A percentile compares a stretch with the other conserved stretches of the same genome.
Conservation (phyloP, 169 alveolate genomes). For the Plasmodium knowlesi region DNA sequence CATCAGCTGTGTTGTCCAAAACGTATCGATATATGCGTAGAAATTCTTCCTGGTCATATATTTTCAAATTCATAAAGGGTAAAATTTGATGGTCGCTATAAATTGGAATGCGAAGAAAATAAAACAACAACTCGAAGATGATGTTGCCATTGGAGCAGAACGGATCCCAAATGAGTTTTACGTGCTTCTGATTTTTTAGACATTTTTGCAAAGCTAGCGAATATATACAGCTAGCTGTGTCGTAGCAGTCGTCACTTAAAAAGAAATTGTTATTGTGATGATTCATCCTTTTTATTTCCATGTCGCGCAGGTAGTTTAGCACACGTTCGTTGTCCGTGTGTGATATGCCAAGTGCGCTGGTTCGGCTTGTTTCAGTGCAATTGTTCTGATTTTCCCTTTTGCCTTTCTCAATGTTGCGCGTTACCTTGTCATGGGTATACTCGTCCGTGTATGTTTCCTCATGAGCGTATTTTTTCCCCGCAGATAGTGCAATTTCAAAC, state of each 20-base stretch:
- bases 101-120: conserved; percentile 39
- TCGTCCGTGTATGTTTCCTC: neutral
- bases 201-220: conserved; percentile 41
- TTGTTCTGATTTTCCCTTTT: neutral
- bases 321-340: neutral
- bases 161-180: conserved; percentile 68
- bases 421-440: neutral
- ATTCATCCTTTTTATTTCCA: conserved; percentile 64
- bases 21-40: neutral
- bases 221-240: conserved; percentile 61
- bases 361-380: neutral
- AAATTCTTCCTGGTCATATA: conserved; percentile 48
- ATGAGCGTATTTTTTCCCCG: neutral
- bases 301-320: conserved; percentile 8
- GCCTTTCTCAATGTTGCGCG: neutral
- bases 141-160: conserved; percentile 60
- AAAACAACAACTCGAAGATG: conserved; percentile 32
- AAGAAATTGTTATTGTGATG: conserved; percentile 47
- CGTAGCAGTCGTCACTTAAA: conserved; percentile 73
- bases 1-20: neutral
- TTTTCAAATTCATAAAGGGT: conserved; percentile 73
- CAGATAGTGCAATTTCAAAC: too few species aligned
- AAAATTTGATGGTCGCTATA: conserved; percentile 36
- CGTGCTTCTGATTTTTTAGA: conserved; percentile 25
- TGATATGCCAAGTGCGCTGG: neutral